These are phyloP conservation scores for Candida pseudoglaebosa DNA, from an alignment of 805 yeast species.

Conservation along the genomic window DNA sequence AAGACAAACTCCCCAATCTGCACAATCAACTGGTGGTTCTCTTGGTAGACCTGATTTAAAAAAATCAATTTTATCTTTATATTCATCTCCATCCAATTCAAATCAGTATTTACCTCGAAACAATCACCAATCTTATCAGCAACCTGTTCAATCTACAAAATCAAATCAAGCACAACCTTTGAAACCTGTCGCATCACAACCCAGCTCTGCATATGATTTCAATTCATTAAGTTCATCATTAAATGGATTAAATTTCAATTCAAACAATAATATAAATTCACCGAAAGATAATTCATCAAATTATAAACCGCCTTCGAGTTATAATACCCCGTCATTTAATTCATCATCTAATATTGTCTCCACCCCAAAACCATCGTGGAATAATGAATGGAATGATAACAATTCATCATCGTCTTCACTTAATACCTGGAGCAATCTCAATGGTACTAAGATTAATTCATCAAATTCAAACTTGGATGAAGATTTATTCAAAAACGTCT, in stretches of 20 bases:
- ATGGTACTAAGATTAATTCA: conserved; percentile 4
- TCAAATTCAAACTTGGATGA: conserved; percentile 41
- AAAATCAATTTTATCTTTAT: conserved; percentile 84
- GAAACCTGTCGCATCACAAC: background rate
- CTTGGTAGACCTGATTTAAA: conserved; percentile 75
- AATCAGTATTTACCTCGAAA: conserved; percentile 29
- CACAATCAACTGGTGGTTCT: conserved; percentile 36
- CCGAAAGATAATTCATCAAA: conserved; percentile 3
- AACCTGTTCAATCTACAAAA: no score
- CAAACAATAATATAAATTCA: conserved; percentile 2
- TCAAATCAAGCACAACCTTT: background rate
- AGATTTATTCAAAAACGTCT: conserved; percentile 66
- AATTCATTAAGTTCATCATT: conserved; percentile 20
- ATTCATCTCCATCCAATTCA: conserved; percentile 59
- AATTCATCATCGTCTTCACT: conserved; percentile 10
- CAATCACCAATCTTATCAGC: conserved; percentile 8
- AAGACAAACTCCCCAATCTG: conserved; percentile 18
- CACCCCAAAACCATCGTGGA: conserved; percentile 16
- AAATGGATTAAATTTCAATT: conserved; percentile 19
- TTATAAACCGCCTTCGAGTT: conserved; percentile 2
- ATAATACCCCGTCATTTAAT: conserved; percentile 8
- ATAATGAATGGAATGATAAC: conserved; percentile 35
- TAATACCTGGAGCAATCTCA: conserved; percentile 2
- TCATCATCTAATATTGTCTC: conserved; percentile 3
- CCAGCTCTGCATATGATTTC: conserved; percentile 2